Evolutionary conservation across 371 early-diverging fungal genomes (phyloP), one percentile per base, ranked within the genome.

Genomic region (Mycotypha africana): DNA sequence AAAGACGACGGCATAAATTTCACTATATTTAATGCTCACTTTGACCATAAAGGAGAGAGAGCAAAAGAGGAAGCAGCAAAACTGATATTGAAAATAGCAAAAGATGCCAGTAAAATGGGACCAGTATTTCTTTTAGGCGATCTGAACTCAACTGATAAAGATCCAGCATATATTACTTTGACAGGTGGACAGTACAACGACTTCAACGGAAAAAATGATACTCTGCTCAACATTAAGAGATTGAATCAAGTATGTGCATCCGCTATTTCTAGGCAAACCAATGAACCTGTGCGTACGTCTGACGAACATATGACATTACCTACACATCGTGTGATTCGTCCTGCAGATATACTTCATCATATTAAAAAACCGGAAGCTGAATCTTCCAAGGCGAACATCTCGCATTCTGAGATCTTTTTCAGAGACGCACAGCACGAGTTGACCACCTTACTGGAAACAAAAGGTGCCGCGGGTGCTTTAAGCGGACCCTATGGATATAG

Each of bases 401-500:
- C n/a, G n/a, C n/a, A n/a, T n/a, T n/a, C n/a, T n/a, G 40, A 38
- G 9, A 38, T 23, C 3, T 41, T 42, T 10, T 69, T 73, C 35
- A 14, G 47, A 22, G 70, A 73, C 47, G 38, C 63, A 12, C 53
- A 60, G 2, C 67, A 67, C 55, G 61, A 52, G 32, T 30, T 73
- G 0, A 47, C 45, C 9, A 67, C 67, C 1, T 54, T 53, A 20
- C 30, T 60, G 19, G 57, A 41, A 15, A 37, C 59, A 5, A 51
- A 58, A 19, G 53, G 49, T 3, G 49, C n/a, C 1, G 26, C 43
- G 23, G 49, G 51, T 39, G 47, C 51, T 6, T 24, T 73, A 20
- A 65, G 65, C 45, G 74, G 69, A 0, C 68, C 72, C 2, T 74
- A 59, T 49, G 76, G 76, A 6, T 53, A 57, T 32, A 26, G 61